phyloP scores from a whole-genome alignment of 2,329 filamentous ascomycete species.

The Sarocladiaceae sp. region DNA sequence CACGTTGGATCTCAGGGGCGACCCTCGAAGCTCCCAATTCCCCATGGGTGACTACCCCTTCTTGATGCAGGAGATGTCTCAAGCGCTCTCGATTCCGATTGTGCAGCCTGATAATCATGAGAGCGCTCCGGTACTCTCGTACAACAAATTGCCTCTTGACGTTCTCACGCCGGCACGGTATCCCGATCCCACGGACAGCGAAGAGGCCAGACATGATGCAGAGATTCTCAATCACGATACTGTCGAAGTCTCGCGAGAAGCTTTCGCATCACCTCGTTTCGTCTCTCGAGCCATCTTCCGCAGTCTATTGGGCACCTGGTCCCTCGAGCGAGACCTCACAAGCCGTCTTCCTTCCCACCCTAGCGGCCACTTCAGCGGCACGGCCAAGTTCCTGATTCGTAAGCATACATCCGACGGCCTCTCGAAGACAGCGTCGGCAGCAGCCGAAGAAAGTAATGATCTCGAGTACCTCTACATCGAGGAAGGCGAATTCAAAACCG shows the following conservation, averaged over 20 bases:
- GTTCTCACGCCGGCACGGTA: slow-evolving; percentile 53
- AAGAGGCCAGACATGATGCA: slow-evolving; percentile 31
- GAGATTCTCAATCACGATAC: slow-evolving; percentile 39
- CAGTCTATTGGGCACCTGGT: slow-evolving; percentile 65
- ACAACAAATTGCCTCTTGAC: slow-evolving; percentile 40
- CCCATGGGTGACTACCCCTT: slow-evolving; percentile 79
- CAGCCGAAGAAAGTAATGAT: slow-evolving; percentile 23
- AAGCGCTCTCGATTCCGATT: slow-evolving; percentile 47
- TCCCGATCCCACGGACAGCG: slow-evolving; percentile 30
- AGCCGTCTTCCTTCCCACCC: slow-evolving; percentile 52
- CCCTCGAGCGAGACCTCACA: slow-evolving; percentile 48
- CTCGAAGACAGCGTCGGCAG: slow-evolving; percentile 12
- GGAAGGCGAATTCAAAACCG: slow-evolving; percentile 57
- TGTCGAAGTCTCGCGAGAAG: slow-evolving; percentile 32
- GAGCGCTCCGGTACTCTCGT: slow-evolving; percentile 26
- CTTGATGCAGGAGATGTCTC: slow-evolving; percentile 64
- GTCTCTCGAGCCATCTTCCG: slow-evolving; percentile 63
- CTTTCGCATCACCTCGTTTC: slow-evolving; percentile 41
- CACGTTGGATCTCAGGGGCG: slow-evolving; percentile 44
- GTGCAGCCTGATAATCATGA: slow-evolving; percentile 21
- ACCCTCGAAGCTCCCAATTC: slow-evolving; percentile 58
- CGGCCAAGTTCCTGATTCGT: slow-evolving; percentile 57
- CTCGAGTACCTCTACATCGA: slow-evolving; percentile 64
- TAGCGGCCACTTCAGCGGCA: slow-evolving; percentile 59
- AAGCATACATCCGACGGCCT: slow-evolving; percentile 48